Conservation (phyloP, 768 basidiomycete species). For the Termitomyces heimii region DNA sequence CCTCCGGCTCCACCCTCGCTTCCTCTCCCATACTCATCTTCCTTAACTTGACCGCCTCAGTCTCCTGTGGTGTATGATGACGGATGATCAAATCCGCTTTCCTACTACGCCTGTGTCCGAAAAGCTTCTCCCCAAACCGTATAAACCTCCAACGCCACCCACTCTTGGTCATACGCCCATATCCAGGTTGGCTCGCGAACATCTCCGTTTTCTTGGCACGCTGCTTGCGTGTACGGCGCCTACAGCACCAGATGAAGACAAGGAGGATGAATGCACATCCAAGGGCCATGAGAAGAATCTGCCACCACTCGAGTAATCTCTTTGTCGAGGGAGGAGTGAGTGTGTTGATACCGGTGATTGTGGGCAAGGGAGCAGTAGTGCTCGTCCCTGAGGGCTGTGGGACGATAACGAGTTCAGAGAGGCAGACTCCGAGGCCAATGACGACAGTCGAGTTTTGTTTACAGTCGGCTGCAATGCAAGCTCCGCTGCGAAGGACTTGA, state of each 20-base stretch:
- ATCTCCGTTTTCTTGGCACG: conserved; percentile 58
- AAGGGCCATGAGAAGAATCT: conserved; percentile 78
- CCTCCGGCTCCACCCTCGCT: conserved; percentile 13
- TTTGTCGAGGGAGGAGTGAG: conserved; percentile 30
- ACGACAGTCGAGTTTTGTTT: conserved; percentile 47
- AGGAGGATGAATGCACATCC: conserved; percentile 79
- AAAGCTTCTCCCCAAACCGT: conserved; percentile 54
- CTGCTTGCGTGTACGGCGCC: conserved; percentile 60
- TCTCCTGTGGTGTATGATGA: conserved; percentile 4
- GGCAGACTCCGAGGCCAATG: conserved; percentile 70
- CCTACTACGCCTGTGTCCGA: conserved; percentile 35
- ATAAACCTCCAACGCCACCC: conserved; percentile 54
- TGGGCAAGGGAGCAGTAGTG: conserved; percentile 41
- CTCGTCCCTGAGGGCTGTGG: conserved; percentile 41
- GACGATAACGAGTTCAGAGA: conserved; percentile 60
- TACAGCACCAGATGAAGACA: conserved; percentile 58
- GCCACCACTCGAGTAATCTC: conserved; percentile 64
- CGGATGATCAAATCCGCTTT: conserved; percentile 5
- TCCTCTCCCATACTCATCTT: conserved; percentile 17
- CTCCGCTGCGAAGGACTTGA: conserved; percentile 35
- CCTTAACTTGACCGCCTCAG: conserved; percentile 12
- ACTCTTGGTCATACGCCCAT: conserved; percentile 25
- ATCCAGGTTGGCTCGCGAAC: conserved; percentile 43
- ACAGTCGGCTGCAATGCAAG: conserved; percentile 61
- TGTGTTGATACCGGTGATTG: conserved; percentile 48